A percentile compares a stretch with the other conserved stretches of the same genome.
phyloP scores from a whole-genome alignment of 75 land plant genomes.

The Cryptomeria japonica region DNA sequence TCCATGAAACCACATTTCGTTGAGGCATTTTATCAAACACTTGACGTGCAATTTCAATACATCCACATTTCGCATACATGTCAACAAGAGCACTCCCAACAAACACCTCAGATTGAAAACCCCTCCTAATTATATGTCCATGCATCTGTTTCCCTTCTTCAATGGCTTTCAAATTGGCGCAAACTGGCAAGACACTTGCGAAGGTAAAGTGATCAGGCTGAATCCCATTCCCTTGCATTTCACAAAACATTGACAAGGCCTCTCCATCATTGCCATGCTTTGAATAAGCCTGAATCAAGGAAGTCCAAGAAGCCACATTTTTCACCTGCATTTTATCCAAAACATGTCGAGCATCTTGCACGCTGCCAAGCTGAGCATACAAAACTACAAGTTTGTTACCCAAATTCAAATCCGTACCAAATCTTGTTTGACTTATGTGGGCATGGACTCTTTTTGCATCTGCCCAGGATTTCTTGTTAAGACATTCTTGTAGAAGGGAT shows the following conservation, averaged over 20 bases:
- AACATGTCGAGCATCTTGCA: conserved; percentile 28
- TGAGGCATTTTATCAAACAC: conserved; percentile 28
- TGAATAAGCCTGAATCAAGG: conserved; percentile 45
- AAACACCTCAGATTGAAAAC: conserved; percentile 2
- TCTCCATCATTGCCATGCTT: conserved; percentile 17
- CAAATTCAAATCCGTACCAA: neutral
- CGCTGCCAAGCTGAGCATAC: conserved; percentile 42
- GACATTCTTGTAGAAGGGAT: neutral
- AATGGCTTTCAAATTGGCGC: conserved; percentile 8
- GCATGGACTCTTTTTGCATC: neutral
- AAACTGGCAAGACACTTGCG: conserved; percentile 15
- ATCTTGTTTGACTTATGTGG: neutral
- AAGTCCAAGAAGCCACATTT: conserved; percentile 60
- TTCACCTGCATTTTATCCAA: conserved; percentile 33
- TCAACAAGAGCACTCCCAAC: conserved; percentile 29
- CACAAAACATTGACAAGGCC: conserved; percentile 27
- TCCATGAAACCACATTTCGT: conserved; percentile 52
- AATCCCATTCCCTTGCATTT: conserved; percentile 28
- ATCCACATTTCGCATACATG: conserved; percentile 35
- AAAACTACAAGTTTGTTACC: conserved; percentile 43
- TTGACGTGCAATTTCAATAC: conserved; percentile 15
- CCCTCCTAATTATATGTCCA: conserved; percentile 9
- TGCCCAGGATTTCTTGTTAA: neutral
- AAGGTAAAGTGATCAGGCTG: conserved; percentile 32
- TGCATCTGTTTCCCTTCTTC: conserved; percentile 13